phyloP scores from a whole-genome alignment of 331 rosid species.

The Rhamnella rubrinervis region DNA sequence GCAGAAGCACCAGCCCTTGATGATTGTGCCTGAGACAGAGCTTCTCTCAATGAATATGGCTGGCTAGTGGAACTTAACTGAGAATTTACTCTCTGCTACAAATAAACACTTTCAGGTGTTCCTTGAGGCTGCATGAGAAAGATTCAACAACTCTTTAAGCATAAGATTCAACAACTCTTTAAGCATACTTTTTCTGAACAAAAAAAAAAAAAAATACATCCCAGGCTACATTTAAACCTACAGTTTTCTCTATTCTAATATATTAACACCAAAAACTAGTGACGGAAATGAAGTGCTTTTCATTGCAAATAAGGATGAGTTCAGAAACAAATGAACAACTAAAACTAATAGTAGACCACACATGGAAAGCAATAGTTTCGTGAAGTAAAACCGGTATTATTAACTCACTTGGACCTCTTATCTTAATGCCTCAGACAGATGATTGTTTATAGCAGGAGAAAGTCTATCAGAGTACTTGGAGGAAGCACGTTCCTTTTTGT shows the following conservation, averaged over 20 bases:
- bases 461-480: constrained; percentile 97
- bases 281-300: not conserved
- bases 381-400: constrained; percentile 19
- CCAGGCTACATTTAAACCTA: constrained; percentile 18
- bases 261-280: constrained; percentile 1
- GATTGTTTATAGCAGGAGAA: too few relatives aligned
- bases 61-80: too few relatives aligned
- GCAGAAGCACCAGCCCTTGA: constrained; percentile 99
- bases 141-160: constrained; percentile 20
- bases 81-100: constrained; percentile 13
- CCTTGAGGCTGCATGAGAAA: constrained; percentile 84
- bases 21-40: constrained; percentile 97
- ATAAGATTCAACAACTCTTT: too few relatives aligned
- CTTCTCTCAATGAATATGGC: constrained; percentile 99
- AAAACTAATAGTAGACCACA: constrained; percentile 3
- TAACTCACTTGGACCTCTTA: constrained; percentile 92
- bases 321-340: constrained; percentile 18
- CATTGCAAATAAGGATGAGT: not conserved
- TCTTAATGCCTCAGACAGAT: constrained; percentile 94
- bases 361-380: not conserved
- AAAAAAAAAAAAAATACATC: not conserved
- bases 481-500: constrained; percentile 48
- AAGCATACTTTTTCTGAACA: not conserved
- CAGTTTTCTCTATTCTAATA: not conserved
- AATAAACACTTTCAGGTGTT: constrained; percentile 86